Percentiles rank a stretch among this genome's conserved stretches.
Evolutionary conservation across 345 rosid species (phyloP).

Genomic region (Litchi chinensis): DNA sequence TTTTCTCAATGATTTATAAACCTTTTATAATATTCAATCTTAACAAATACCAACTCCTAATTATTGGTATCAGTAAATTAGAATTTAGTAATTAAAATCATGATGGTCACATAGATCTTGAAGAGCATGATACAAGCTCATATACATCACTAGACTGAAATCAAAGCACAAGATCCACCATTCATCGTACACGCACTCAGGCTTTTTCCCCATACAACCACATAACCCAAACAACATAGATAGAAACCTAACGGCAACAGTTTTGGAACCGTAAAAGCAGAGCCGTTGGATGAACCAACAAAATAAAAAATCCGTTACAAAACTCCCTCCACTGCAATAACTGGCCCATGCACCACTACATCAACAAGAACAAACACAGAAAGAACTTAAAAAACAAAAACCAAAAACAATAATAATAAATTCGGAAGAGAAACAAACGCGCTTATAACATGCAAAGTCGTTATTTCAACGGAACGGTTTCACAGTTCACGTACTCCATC

Average conservation of each 20-base stretch:
- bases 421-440: constrained; percentile 27
- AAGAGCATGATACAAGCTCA: too few species aligned
- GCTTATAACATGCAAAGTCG: constrained; percentile 33
- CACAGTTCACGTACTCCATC: constrained; percentile 42
- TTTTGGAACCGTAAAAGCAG: constrained; percentile 10
- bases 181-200: too few species aligned
- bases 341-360: background rate
- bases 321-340: background rate
- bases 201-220: too few species aligned
- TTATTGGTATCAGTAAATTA: too few species aligned
- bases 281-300: background rate
- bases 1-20: too few species aligned
- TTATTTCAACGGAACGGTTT: constrained; percentile 48
- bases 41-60: too few species aligned
- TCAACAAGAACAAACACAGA: background rate
- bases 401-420: background rate
- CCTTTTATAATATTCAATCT: too few species aligned
- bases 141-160: too few species aligned
- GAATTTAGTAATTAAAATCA: too few species aligned
- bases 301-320: constrained; percentile 7
- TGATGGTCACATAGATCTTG: too few species aligned
- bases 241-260: constrained; percentile 16
- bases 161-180: too few species aligned
- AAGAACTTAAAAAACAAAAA: background rate
- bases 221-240: background rate